Evolutionary conservation across 2,329 filamentous ascomycete genomes (phyloP), one percentile per base, ranked within the genome.

Genomic region (Colletotrichum scovillei): DNA sequence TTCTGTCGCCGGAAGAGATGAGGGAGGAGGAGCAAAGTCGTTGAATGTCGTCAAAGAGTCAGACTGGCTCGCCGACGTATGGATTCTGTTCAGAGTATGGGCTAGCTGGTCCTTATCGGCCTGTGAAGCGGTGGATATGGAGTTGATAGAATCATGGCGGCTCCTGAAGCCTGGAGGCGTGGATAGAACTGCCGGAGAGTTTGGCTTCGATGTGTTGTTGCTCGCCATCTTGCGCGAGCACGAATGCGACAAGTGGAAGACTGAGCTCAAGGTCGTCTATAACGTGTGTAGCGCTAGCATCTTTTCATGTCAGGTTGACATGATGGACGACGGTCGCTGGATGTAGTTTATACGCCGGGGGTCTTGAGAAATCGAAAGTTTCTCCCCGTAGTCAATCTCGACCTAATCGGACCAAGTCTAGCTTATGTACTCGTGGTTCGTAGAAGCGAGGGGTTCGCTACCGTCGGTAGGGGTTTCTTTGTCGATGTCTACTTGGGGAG

Each of bases 31-130:
- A 0, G 93, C 94, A 78, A 97, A 95, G 79, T 98, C 95, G 83
- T 97, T 97, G 84, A 98, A 98, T 9, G 95, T 97, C 2, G 96
- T 98, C 60, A 98, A 87, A 42, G 92, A 90, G 75, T 93, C 93
- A 42, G 94, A 94, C 80, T 94, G 93, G 79, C 94, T 97, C n/a
- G 95, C 95, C 6, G 94, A 92, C 63, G 88, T 95, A 82, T 98
- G 96, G 76, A 98, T 98, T 78, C 94, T 92, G 82, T 97, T 93
- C 74, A 98, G 90, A 22, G 93, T 90, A 75, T 94, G 90, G 42
- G 93, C 91, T 49, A 96, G 87, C 70, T 94, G 92, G 75, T 95
- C 93, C 79, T 91, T 93, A 81, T 95, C 93, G 73, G 82, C 75
- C 38, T 78, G 78, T 42, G 82, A 83, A 46, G 76, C 79, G 5